Evolutionary conservation across 768 basidiomycete genomes (phyloP).

Genomic region (Pholiota microspora): DNA sequence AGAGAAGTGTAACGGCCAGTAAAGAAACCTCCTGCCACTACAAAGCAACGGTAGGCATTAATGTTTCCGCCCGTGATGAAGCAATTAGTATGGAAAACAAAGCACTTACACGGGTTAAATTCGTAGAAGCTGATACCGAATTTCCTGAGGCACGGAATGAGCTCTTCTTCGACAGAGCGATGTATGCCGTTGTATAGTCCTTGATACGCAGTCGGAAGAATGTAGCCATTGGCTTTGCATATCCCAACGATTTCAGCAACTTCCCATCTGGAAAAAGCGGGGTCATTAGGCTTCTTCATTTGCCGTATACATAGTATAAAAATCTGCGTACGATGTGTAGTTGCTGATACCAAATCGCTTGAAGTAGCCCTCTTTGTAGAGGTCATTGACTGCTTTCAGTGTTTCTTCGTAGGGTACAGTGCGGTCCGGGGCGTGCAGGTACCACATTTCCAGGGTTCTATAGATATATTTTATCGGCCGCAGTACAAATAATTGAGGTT

Average conservation of each 20-base stretch:
- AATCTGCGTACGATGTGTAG: conserved; percentile 49
- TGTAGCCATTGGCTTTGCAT: conserved; percentile 51
- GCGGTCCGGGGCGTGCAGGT: conserved; percentile 61
- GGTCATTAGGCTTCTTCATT: too few species aligned
- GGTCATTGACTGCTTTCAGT: conserved; percentile 47
- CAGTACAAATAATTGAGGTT: not conserved
- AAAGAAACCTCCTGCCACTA: conserved; percentile 61
- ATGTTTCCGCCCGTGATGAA: too few species aligned
- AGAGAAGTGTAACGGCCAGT: conserved; percentile 48
- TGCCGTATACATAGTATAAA: too few species aligned
- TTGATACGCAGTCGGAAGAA: conserved; percentile 56
- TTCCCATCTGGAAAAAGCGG: conserved; percentile 46
- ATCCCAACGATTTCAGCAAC: conserved; percentile 62
- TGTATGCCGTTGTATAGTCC: conserved; percentile 43
- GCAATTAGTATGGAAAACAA: too few species aligned
- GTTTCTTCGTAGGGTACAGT: conserved; percentile 58
- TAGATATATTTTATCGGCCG: too few species aligned
- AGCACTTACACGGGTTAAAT: conserved; percentile 51
- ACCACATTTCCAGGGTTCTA: conserved; percentile 49
- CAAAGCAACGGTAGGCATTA: conserved; percentile 10
- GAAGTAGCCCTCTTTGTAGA: conserved; percentile 57
- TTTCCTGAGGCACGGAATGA: conserved; percentile 58
- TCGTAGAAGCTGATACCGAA: conserved; percentile 55
- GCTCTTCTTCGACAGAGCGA: conserved; percentile 37
- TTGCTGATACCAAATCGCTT: conserved; percentile 64